Evolutionary conservation across 2,329 filamentous ascomycete genomes (phyloP).

Genomic region (Colletotrichum salicis): DNA sequence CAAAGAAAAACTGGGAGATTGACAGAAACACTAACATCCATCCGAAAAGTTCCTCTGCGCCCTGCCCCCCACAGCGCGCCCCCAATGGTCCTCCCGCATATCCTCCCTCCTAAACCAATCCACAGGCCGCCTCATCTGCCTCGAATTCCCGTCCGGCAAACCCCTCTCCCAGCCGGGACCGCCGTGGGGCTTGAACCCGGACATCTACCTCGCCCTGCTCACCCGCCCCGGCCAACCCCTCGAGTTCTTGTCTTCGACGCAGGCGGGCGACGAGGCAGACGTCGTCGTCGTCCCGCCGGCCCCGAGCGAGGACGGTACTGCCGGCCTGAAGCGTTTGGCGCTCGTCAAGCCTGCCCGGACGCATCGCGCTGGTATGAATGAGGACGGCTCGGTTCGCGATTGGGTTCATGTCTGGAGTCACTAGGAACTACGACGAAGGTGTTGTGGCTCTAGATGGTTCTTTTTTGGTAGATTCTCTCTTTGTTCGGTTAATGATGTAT

Average conservation of each 20-base stretch:
- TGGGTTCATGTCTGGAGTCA: constrained; percentile 65
- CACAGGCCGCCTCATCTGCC: constrained; percentile 65
- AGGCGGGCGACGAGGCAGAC: constrained; percentile 38
- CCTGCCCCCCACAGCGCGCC: constrained; percentile 63
- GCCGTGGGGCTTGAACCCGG: constrained; percentile 75
- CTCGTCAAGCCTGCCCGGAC: constrained; percentile 63
- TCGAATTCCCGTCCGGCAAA: constrained; percentile 84
- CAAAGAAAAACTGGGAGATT: too few relatives aligned
- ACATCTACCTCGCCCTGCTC: constrained; percentile 78
- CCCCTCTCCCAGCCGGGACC: constrained; percentile 73
- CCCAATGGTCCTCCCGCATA: constrained; percentile 65
- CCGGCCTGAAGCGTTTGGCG: constrained; percentile 52
- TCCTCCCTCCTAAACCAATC: constrained; percentile 59
- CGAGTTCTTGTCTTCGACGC: constrained; percentile 56
- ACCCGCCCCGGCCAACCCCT: constrained; percentile 75
- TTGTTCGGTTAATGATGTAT: not conserved
- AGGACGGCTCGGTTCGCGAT: constrained; percentile 60
- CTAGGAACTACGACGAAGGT: constrained; percentile 1
- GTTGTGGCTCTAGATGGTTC: not conserved
- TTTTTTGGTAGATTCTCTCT: not conserved
- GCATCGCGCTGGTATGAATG: constrained; percentile 57
- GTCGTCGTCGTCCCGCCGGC: constrained; percentile 52
- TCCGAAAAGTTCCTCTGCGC: constrained; percentile 68
- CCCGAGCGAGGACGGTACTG: constrained; percentile 47
- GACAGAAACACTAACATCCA: not conserved